Conservation (phyloP, 2,329 filamentous ascomycete species). For the Mollisia scopiformis region DNA sequence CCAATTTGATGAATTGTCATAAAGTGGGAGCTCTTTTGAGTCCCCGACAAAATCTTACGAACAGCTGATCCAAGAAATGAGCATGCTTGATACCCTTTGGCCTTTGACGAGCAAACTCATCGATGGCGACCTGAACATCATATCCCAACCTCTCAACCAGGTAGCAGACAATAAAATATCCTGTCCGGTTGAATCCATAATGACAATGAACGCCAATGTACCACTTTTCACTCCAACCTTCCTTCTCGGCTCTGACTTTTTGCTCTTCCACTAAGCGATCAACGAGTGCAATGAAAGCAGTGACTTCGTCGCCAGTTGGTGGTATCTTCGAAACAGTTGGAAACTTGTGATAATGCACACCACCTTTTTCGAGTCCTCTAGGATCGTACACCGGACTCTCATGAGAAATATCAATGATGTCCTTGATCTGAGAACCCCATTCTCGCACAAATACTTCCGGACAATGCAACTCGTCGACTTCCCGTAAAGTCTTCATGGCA, state of each 20-base stretch:
- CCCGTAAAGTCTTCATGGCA: slow-evolving; percentile 90
- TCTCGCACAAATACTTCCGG: slow-evolving; percentile 70
- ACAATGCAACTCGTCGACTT: slow-evolving; percentile 83
- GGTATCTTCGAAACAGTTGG: slow-evolving; percentile 92
- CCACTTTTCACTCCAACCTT: slow-evolving; percentile 42
- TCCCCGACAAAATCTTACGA: slow-evolving; percentile 69
- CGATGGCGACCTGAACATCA: slow-evolving; percentile 74
- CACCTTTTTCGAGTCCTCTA: slow-evolving; percentile 64
- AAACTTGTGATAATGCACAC: slow-evolving; percentile 80
- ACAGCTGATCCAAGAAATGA: slow-evolving; percentile 85
- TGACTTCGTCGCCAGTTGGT: slow-evolving; percentile 58
- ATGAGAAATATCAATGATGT: slow-evolving; percentile 89
- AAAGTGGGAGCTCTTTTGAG: slow-evolving; percentile 35
- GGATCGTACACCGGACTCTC: slow-evolving; percentile 91
- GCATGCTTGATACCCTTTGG: slow-evolving; percentile 86
- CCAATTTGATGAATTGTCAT: slow-evolving; percentile 12
- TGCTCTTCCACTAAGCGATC: slow-evolving; percentile 62
- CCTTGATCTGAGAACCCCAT: slow-evolving; percentile 69
- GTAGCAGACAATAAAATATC: slow-evolving; percentile 88
- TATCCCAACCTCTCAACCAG: slow-evolving; percentile 81
- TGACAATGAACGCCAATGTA: slow-evolving; percentile 89
- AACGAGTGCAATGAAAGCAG: slow-evolving; percentile 57
- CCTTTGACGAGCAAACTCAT: slow-evolving; percentile 72
- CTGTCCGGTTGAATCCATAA: slow-evolving; percentile 81
- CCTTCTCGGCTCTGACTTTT: slow-evolving; percentile 45